phyloP scores from a whole-genome alignment of 345 rosid species.

The Camelina sativa region DNA sequence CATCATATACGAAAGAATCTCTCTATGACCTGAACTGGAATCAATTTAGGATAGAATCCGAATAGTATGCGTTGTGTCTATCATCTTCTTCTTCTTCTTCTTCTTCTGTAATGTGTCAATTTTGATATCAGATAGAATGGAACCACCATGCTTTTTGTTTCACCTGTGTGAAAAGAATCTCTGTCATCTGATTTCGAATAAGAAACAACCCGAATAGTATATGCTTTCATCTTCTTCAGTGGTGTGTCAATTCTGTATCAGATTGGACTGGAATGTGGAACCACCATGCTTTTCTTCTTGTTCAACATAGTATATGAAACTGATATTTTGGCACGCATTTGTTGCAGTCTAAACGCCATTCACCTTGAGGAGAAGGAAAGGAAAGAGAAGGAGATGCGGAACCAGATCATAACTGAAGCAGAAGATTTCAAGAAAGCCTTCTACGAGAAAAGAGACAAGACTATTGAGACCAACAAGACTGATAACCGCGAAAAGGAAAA shows the following conservation, averaged over 20 bases:
- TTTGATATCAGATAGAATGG: constrained; percentile 6
- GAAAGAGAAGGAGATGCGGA: constrained; percentile 88
- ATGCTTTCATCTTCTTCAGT: constrained; percentile 13
- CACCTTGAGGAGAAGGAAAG: constrained; percentile 95
- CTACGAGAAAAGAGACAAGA: constrained; percentile 78
- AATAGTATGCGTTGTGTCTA: constrained; percentile 17
- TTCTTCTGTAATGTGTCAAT: not conserved
- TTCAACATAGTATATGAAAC: constrained; percentile 5
- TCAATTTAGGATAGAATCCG: not conserved
- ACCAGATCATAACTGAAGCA: constrained; percentile 87
- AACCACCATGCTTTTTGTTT: constrained; percentile 7
- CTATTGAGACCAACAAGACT: constrained; percentile 43
- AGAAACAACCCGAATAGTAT: not conserved
- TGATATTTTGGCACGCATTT: constrained; percentile 21
- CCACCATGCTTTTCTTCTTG: not conserved
- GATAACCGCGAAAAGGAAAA: too few relatives aligned
- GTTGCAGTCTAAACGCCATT: constrained; percentile 72
- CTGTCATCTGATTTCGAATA: not conserved
- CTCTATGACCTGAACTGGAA: not conserved
- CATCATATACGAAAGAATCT: constrained; percentile 3
- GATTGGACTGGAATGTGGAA: constrained; percentile 2
- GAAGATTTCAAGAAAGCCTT: constrained; percentile 78
- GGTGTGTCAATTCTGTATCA: not conserved
- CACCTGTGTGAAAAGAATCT: not conserved
- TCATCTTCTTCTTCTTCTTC: not conserved